Evolutionary conservation across 1,284 basidiomycete genomes (phyloP).

Genomic region (Trichosporon asahii): DNA sequence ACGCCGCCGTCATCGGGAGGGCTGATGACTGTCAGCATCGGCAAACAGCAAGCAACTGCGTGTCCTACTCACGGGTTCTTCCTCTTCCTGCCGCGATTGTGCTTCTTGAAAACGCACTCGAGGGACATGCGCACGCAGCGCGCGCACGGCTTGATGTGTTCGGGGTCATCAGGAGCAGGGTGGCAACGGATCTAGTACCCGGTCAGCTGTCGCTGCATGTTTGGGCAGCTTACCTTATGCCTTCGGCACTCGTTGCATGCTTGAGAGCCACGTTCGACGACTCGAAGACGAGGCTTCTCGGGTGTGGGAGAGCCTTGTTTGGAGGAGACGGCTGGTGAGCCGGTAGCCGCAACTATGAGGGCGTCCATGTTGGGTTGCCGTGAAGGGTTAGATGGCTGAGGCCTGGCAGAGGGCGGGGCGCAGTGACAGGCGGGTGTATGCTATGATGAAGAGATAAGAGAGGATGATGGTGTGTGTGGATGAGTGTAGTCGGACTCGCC

Average conservation of each 20-base stretch:
- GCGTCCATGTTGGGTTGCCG: conserved; percentile 16
- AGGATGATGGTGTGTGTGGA: not conserved
- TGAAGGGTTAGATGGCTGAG: not conserved
- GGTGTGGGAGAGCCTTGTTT: conserved; percentile 18
- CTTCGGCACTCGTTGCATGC: conserved; percentile 39
- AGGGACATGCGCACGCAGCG: conserved; percentile 35
- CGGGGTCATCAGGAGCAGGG: conserved; percentile 35
- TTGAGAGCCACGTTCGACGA: conserved; percentile 35
- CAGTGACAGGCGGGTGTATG: not conserved
- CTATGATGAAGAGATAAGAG: not conserved
- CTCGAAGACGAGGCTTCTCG: conserved; percentile 29
- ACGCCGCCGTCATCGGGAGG: conserved; percentile 9
- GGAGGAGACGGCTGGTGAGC: conserved; percentile 21
- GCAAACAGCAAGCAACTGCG: not conserved
- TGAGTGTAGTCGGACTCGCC: not conserved
- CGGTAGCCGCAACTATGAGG: conserved; percentile 12
- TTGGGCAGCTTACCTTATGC: conserved; percentile 29
- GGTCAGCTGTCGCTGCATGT: not conserved
- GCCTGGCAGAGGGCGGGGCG: not conserved
- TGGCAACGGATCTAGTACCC: conserved; percentile 36
- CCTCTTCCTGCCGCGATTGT: conserved; percentile 36
- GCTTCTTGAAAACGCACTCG: conserved; percentile 37
- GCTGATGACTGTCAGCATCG: not conserved
- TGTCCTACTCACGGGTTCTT: conserved; percentile 31
- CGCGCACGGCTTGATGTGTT: conserved; percentile 32